These are phyloP conservation scores for Trametes punicea DNA, from an alignment of 768 basidiomycete species.

Conservation along the genomic window DNA sequence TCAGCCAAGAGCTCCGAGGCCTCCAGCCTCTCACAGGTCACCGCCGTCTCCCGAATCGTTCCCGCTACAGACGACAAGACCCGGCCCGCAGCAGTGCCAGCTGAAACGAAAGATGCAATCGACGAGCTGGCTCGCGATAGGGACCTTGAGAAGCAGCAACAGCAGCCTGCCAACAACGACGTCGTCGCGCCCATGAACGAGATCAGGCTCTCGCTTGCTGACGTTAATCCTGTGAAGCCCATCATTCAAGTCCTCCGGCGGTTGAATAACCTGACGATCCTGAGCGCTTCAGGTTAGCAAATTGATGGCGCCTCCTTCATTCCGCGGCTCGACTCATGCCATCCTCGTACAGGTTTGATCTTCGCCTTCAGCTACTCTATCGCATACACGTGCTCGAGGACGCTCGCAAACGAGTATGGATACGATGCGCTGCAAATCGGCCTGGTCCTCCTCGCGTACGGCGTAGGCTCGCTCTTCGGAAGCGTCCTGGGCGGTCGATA, in stretches of 20 bases:
- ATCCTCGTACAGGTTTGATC: slow-evolving; percentile 46
- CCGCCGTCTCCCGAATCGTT: slow-evolving; percentile 13
- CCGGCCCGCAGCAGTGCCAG: background rate
- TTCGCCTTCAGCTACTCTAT: slow-evolving; percentile 73
- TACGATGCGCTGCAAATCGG: slow-evolving; percentile 73
- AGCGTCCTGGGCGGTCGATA: slow-evolving; percentile 57
- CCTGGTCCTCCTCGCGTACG: slow-evolving; percentile 71
- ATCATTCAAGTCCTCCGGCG: slow-evolving; percentile 54
- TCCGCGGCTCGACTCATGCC: background rate
- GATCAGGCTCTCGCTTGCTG: slow-evolving; percentile 56
- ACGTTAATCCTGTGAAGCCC: slow-evolving; percentile 74
- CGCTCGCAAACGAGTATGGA: slow-evolving; percentile 57
- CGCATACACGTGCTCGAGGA: slow-evolving; percentile 71
- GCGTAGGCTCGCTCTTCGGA: slow-evolving; percentile 54
- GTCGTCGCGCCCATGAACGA: slow-evolving; percentile 8
- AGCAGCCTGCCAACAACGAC: slow-evolving; percentile 11
- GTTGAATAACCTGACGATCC: slow-evolving; percentile 63
- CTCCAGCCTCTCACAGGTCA: slow-evolving; percentile 25
- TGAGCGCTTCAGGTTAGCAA: slow-evolving; percentile 60
- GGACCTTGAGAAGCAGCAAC: slow-evolving; percentile 23
- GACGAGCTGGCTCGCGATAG: slow-evolving; percentile 10
- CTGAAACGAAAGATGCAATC: background rate
- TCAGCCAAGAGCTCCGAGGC: slow-evolving; percentile 24
- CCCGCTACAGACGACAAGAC: background rate
- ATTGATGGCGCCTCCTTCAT: background rate